Percentiles rank a stretch among this genome's conserved stretches.
Evolutionary conservation across 768 basidiomycete species (phyloP).

Genomic region (Tylopilus subfusipes): DNA sequence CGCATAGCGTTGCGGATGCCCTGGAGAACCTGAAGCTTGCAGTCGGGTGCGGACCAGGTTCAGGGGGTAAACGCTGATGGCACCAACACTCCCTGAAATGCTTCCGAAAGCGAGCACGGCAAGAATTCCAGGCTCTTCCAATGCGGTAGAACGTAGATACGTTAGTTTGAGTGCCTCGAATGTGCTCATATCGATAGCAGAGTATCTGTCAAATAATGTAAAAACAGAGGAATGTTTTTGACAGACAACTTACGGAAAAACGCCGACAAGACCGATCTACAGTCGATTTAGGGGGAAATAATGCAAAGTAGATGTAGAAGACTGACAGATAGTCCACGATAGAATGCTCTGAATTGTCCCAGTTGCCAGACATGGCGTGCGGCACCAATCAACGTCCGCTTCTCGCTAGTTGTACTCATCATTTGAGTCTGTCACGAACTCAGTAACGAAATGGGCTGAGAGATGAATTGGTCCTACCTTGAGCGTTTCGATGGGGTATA

Average conservation of each 20-base stretch:
- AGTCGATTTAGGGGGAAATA: conserved; percentile 13
- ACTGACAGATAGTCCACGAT: conserved; percentile 85
- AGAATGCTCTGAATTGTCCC: conserved; percentile 81
- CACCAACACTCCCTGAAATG: conserved; percentile 89
- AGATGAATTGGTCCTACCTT: conserved; percentile 50
- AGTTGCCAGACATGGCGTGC: conserved; percentile 71
- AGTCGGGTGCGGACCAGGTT: conserved; percentile 91
- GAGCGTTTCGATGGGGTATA: conserved; percentile 95
- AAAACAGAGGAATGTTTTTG: background rate
- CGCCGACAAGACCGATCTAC: conserved; percentile 91
- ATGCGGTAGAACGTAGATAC: conserved; percentile 81
- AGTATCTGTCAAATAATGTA: conserved; percentile 48
- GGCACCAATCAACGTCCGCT: conserved; percentile 57
- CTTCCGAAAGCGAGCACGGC: conserved; percentile 89
- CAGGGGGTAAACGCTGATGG: conserved; percentile 88
- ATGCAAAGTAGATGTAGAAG: conserved; percentile 6
- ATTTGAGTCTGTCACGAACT: conserved; percentile 69
- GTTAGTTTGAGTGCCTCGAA: conserved; percentile 94
- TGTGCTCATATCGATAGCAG: conserved; percentile 96
- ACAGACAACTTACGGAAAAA: conserved; percentile 75
- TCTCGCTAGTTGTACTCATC: conserved; percentile 81
- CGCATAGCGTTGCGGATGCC: conserved; percentile 87
- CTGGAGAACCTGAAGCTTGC: conserved; percentile 94
- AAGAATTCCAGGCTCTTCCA: conserved; percentile 86
- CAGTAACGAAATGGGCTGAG: background rate